phyloP scores from a whole-genome alignment of 805 yeast genomes.

The Deakozyma indianensis region DNA sequence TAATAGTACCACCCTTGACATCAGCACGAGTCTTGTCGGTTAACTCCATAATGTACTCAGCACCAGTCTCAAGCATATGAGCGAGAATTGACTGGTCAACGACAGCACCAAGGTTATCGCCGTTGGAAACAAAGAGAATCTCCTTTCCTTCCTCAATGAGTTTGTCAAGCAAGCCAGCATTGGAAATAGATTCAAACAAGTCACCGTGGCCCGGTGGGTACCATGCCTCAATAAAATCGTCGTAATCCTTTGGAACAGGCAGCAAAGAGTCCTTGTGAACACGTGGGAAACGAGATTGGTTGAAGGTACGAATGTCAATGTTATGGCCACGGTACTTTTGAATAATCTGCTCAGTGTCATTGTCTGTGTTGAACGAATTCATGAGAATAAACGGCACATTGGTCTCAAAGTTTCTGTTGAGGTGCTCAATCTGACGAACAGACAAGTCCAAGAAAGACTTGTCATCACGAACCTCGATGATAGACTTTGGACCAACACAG shows the following conservation, averaged over 20 bases:
- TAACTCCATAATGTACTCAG: constrained; percentile 96
- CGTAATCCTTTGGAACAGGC: constrained; percentile 73
- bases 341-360: constrained; percentile 86
- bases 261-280: constrained; percentile 88
- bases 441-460: constrained; percentile 91
- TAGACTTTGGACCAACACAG: constrained; percentile 97
- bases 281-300: constrained; percentile 96
- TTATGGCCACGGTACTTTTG: constrained; percentile 95
- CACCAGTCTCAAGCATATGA: constrained; percentile 82
- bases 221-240: constrained; percentile 77
- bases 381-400: constrained; percentile 93
- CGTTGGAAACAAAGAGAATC: constrained; percentile 87
- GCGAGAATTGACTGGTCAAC: constrained; percentile 81
- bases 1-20: constrained; percentile 97
- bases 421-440: constrained; percentile 92
- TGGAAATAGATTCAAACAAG: constrained; percentile 75
- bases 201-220: constrained; percentile 99
- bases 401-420: constrained; percentile 77
- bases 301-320: constrained; percentile 87
- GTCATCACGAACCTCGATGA: constrained; percentile 97
- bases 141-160: constrained; percentile 89
- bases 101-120: constrained; percentile 97
- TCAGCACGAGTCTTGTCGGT: constrained; percentile 98
- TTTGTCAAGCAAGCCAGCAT: constrained; percentile 84
- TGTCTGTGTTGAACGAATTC: constrained; percentile 98